Evolutionary conservation across 1,284 basidiomycete genomes (phyloP), one percentile per base, ranked within the genome.

Genomic region (Apiotrichum siamense): DNA sequence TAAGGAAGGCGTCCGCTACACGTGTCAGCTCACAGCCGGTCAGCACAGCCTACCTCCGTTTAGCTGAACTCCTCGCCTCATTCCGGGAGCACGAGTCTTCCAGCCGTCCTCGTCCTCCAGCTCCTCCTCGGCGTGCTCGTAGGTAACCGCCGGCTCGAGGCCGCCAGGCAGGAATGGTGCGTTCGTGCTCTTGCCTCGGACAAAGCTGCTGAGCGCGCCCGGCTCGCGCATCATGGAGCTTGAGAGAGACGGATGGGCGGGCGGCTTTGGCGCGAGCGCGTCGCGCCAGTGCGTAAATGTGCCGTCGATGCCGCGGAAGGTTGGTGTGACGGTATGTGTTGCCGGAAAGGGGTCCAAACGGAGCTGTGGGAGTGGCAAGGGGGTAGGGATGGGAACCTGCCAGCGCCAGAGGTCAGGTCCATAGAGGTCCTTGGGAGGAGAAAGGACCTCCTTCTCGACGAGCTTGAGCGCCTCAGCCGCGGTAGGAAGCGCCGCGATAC

Each of bases 101-200:
- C 74, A 74, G 2, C 70, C 69, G 6, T 61, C 62, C 23, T 65
- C 67, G 25, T 69, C 70, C 24, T 73, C 69, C 18, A 66, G 63
- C 37, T 61, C 63, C 15, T 52, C 54, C 24, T 73, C 65, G 17
- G 65, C 64, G 13, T 72, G 59, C 63, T 47, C 54, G 44, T 35
- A 29, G 12, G 36, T 55, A 38, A 59, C 61, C 3, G 61, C 63
- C 2, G 55, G 58, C 46, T 70, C 73, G 15, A 94, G 76, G 10
- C 93, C 92, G 47, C 93, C 93, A 9, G 92, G 92, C 75, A 84
- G 81, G 73, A 96, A 96, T 0, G 93, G 93, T 3, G 94, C 83
- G 71, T 93, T 84, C 23, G 87, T 87, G 27, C 89, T 87, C 72
- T 93, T 96, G 43, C 93, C 93, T 53, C 92, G 78, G 9, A 97